Base-by-base conservation (phyloP, 441 rosid genomes). In the Macaranga tanarius region DNA sequence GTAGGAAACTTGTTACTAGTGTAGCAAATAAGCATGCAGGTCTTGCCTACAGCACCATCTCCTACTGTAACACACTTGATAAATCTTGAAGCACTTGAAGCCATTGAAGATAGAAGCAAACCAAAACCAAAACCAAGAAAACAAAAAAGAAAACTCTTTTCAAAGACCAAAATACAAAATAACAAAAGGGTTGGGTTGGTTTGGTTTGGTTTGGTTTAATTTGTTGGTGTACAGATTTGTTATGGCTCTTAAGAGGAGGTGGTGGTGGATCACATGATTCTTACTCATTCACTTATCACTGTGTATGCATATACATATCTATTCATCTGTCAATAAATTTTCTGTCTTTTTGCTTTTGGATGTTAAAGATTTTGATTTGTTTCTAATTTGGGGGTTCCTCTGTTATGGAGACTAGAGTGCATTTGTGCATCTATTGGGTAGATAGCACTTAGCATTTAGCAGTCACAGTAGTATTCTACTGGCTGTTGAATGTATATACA, bases 11-110 rank as follows among this genome's bases (percentile, higher is more conserved):
- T 92, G 92, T 95, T 95, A 78, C 96, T 95, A 31, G 99, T 95
- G 84, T 92, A 95, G 76, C 97, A 92, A 77, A 95, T 95, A 69
- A 95, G 99, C 99, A 92, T 90, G 85, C 98, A 95, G 26, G 99
- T 95, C 87, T 95, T 95, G 55, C 99, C 99, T 8, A 95, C 99
- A 80, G 97, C 99, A 67, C 99, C 99, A 75, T 95, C 99, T 79
- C 99, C 99, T 34, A 95, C 98, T 0, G 99, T 92, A 60, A 95
- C 99, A 79, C 99, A 95, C 82, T 95, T 95, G 47, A 95, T 91
- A 84, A 95, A 95, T 92, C 84, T 95, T 54, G 97, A 95, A 83
- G 89, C 97, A 83, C 86, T 95, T 65, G 92, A 86, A 66, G 95
- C 92, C 97, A 91, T 91, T 78, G 71, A 70, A 25, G 72, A 65